phyloP scores from a whole-genome alignment of 768 basidiomycete species.

The Psilocybe cyanescens region DNA sequence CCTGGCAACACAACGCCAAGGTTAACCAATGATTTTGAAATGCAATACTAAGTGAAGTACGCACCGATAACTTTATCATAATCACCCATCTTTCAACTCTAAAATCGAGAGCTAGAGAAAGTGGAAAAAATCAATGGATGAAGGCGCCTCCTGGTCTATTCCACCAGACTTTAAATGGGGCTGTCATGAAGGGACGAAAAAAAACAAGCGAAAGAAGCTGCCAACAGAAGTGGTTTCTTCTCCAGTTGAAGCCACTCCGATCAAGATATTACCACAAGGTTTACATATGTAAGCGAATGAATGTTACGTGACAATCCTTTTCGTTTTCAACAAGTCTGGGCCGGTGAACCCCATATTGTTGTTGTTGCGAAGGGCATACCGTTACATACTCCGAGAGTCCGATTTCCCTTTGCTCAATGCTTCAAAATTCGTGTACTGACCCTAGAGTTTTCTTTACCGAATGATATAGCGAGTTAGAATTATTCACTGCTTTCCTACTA shows the following conservation, averaged over 20 bases:
- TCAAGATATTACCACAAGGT: constrained; percentile 10
- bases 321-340: background rate
- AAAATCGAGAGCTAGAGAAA: background rate
- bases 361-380: background rate
- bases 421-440: too few species aligned
- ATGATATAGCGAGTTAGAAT: too few species aligned
- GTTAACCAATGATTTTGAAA: background rate
- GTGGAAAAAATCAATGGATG: background rate
- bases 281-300: background rate
- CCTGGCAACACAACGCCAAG: constrained; percentile 13
- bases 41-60: constrained; percentile 1
- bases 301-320: constrained; percentile 2
- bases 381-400: too few species aligned
- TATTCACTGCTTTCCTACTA: too few species aligned
- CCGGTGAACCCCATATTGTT: background rate
- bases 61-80: constrained; percentile 30
- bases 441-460: too few species aligned
- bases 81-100: constrained; percentile 25
- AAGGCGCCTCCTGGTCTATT: background rate
- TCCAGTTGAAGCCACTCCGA: constrained; percentile 10
- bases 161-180: constrained; percentile 6
- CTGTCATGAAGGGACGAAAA: constrained; percentile 15
- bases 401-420: background rate
- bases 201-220: constrained; percentile 13
- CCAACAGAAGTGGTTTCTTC: constrained; percentile 7